phyloP scores from a whole-genome alignment of 2,329 filamentous ascomycete genomes.

The Pseudocercospora cruenta region DNA sequence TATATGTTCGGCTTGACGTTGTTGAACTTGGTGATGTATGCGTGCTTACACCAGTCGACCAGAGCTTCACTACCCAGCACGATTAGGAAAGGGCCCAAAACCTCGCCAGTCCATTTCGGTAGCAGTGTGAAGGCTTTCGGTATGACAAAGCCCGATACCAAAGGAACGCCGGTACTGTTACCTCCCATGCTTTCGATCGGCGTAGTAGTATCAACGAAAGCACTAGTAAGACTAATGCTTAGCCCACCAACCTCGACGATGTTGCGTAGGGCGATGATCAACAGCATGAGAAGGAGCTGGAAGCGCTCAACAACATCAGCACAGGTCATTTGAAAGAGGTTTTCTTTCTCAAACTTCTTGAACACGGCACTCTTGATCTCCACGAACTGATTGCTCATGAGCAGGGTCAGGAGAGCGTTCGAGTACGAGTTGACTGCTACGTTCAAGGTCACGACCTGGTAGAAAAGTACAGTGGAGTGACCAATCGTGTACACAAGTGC shows the following conservation, averaged over 20 bases:
- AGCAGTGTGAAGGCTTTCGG: constrained; percentile 90
- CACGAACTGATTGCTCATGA: constrained; percentile 97
- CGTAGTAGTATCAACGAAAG: constrained; percentile 23
- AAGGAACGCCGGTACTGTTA: constrained; percentile 53
- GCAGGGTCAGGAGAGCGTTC: constrained; percentile 86
- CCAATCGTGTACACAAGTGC: constrained; percentile 85
- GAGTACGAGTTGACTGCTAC: constrained; percentile 99
- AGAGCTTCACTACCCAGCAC: constrained; percentile 96
- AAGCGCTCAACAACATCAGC: constrained; percentile 97
- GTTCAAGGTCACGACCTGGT: constrained; percentile 96
- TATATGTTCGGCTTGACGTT: constrained; percentile 92
- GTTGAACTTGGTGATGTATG: constrained; percentile 98
- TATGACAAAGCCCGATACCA: constrained; percentile 71
- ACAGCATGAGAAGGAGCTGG: constrained; percentile 94
- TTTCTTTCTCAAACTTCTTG: constrained; percentile 98
- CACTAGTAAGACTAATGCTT: constrained; percentile 52
- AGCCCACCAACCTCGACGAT: constrained; percentile 92
- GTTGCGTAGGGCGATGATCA: constrained; percentile 94
- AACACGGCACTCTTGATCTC: constrained; percentile 99
- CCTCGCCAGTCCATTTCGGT: constrained; percentile 83
- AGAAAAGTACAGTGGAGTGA: constrained; percentile 87
- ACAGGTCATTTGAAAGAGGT: constrained; percentile 92
- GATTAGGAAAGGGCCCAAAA: constrained; percentile 88
- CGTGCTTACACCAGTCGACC: constrained; percentile 95
- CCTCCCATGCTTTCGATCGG: constrained; percentile 34